A percentile compares a stretch with the other conserved stretches of the same genome.
Conservation (phyloP, 164 flowering plant species). For the Cinnamomum micranthum region DNA sequence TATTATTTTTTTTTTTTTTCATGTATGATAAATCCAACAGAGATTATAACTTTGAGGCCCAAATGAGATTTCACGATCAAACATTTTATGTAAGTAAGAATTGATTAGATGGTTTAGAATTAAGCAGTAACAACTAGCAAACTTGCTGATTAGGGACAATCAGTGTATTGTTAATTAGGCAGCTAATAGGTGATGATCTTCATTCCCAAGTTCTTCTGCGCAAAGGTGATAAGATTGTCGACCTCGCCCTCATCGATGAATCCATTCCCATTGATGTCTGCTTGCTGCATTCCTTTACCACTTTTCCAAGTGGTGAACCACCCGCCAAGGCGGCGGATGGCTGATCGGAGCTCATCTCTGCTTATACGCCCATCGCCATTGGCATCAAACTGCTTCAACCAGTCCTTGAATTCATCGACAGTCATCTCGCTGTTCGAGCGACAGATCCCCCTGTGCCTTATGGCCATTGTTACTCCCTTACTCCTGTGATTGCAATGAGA, state of each 20-base stretch:
- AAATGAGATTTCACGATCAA: too few relatives aligned
- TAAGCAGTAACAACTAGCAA: too few relatives aligned
- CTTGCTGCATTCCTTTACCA: constrained; percentile 31
- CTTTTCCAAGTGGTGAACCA: constrained; percentile 6
- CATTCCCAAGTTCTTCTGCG: constrained; percentile 2
- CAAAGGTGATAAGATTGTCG: constrained; percentile 30
- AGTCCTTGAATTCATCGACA: constrained; percentile 11
- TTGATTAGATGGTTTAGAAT: too few relatives aligned
- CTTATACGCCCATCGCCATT: constrained; percentile 34
- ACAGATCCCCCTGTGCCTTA: background rate
- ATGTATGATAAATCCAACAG: too few relatives aligned
- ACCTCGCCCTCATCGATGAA: constrained; percentile 77
- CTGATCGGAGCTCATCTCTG: constrained; percentile 28
- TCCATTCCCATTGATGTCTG: constrained; percentile 69
- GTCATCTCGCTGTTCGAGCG: constrained; percentile 5
- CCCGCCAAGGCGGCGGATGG: background rate
- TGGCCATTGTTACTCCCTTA: background rate
- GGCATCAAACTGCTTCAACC: constrained; percentile 41
- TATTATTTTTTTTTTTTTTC: too few relatives aligned
- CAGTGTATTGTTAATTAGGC: too few relatives aligned
- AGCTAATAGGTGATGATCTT: background rate
- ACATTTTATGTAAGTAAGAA: too few relatives aligned
- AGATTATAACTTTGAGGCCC: too few relatives aligned
- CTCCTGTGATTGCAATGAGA: background rate
- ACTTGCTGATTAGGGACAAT: too few relatives aligned